Base-by-base conservation (phyloP, 176 grass and related monocot genomes). In the Microstegium vimineum region DNA sequence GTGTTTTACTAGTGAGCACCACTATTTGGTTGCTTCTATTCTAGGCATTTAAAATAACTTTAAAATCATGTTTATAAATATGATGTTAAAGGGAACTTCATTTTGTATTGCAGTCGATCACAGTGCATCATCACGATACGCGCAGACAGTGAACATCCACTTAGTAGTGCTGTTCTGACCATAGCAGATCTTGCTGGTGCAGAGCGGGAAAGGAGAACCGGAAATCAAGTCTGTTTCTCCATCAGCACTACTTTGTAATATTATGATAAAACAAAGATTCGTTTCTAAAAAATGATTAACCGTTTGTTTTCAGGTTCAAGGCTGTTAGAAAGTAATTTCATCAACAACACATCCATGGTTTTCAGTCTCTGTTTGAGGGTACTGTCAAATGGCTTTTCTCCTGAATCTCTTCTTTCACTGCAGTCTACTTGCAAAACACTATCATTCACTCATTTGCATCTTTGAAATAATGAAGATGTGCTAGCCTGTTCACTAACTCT, bases 261-360 rank as follows among this genome's bases (percentile, higher is more conserved):
- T 69, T 46, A 30, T 69, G 10, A 47, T 10, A 59, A 59, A 32
- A 60, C 0, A 62, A 27, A 2, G 3, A 36, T 51, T 54, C 17
- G 0, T 56, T 36, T 54, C 31, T 57, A 5, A 35, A 69, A 54
- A 54, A 36, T 69, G 20, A 69, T 34, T 66, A 73, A 47, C 49
- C 59, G 47, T 80, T 70, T 36, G 51, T 51, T 75, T 89, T 17
- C 67, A 97, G 94, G 94, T 67, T 78, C 92, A 74, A 85, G 94
- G 71, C 41, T 94, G 70, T 65, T 88, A 27, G 94, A 97, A 75
- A 97, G 94, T 85, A 91, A 92, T 67, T 97, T 97, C 69, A 94
- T 97, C 40, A 97, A 97, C 62, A 97, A 97, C 59, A 97, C 94
- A 46, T 97, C 94, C 13, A 97, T 97, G 92, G 92, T 97, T 83